Conservation (phyloP, 306 rosid species). For the Trichosanthes truncata region DNA sequence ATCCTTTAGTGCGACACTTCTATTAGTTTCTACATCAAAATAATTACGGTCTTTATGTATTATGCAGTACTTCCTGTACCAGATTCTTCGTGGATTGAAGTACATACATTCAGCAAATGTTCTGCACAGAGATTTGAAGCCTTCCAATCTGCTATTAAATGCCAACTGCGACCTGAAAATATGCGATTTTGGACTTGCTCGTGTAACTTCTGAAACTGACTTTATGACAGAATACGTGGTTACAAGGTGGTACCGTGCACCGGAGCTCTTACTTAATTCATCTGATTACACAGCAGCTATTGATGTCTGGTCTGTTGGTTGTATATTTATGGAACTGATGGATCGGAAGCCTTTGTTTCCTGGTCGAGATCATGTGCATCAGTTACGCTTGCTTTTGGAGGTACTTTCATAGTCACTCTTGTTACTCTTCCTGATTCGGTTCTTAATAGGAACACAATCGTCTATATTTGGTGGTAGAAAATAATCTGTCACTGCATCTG, state of each 20-base stretch:
- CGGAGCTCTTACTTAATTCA: conserved; percentile 83
- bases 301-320: conserved; percentile 97
- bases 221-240: conserved; percentile 97
- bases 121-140: conserved; percentile 89
- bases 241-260: conserved; percentile 97
- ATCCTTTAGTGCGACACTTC: background rate
- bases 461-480: background rate
- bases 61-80: conserved; percentile 86
- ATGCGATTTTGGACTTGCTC: conserved; percentile 95
- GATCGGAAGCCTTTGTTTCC: conserved; percentile 92
- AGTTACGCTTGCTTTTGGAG: conserved; percentile 93
- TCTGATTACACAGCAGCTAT: conserved; percentile 97
- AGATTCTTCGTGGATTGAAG: conserved; percentile 93
- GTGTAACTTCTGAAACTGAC: conserved; percentile 95
- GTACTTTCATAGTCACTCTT: conserved; percentile 20
- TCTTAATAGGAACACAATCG: background rate
- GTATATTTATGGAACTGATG: conserved; percentile 96
- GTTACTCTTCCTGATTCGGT: background rate
- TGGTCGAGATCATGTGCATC: conserved; percentile 96
- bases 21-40: background rate
- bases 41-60: background rate
- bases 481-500: background rate
- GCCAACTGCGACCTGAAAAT: conserved; percentile 95
- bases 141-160: conserved; percentile 88
- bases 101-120: conserved; percentile 97